These are phyloP conservation scores for Phytophthora idaei DNA, from an alignment of 352 stramenopile species.

Conservation along the genomic window DNA sequence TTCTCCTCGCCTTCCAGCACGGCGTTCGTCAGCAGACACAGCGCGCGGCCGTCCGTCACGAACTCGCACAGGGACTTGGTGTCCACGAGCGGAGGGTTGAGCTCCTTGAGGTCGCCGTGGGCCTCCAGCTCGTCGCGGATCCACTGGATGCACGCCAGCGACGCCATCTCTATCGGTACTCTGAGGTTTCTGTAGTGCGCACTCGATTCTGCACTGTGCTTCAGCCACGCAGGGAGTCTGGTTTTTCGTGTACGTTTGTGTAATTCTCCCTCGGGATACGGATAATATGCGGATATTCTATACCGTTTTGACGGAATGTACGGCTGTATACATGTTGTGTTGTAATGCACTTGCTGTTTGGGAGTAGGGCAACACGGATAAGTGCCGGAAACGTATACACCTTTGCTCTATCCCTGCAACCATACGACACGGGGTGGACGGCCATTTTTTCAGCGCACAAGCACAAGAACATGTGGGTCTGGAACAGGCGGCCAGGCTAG, in stretches of 20 bases:
- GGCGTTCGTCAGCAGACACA: conserved; percentile 71
- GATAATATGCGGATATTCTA: not conserved
- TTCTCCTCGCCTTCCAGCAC: conserved; percentile 30
- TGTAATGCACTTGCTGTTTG: not conserved
- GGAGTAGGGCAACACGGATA: not conserved
- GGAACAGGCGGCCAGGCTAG: not conserved
- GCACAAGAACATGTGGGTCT: not conserved
- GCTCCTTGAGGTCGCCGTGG: conserved; percentile 34
- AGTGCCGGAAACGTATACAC: not conserved
- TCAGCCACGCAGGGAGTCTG: conserved; percentile 6
- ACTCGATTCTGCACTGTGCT: conserved; percentile 27
- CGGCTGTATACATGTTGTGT: not conserved
- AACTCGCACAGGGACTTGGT: conserved; percentile 66
- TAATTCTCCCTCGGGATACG: not conserved
- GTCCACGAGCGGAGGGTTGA: conserved; percentile 35
- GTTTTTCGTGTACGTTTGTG: conserved; percentile 18
- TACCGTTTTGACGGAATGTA: not conserved
- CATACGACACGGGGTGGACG: conserved; percentile 20
- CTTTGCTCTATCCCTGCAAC: conserved; percentile 29
- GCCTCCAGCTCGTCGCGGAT: conserved; percentile 58
- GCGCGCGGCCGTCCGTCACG: conserved; percentile 75
- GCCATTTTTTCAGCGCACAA: conserved; percentile 32
- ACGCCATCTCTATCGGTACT: conserved; percentile 26
- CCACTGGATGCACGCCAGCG: conserved; percentile 55
- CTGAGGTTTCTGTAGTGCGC: conserved; percentile 1